Percentiles rank a stretch among this genome's conserved stretches.
Evolutionary conservation across 306 rosid species (phyloP).

Genomic region (Adenanthera pavonina): DNA sequence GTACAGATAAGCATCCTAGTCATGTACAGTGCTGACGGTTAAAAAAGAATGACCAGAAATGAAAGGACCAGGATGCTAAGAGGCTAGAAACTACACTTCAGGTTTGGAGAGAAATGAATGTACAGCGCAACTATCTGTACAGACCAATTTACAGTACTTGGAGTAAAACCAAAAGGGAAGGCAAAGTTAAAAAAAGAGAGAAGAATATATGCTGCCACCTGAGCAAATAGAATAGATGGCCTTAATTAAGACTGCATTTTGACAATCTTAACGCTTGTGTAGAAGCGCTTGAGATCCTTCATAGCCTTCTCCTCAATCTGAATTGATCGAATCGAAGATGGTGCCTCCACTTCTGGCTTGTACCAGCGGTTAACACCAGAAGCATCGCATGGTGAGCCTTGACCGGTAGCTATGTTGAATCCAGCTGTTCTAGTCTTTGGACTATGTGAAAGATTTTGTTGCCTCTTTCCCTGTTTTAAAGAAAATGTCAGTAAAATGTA

Average conservation of each 20-base stretch:
- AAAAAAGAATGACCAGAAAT: conserved; percentile 14
- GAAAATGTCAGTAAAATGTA: conserved; percentile 31
- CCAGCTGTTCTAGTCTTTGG: conserved; percentile 82
- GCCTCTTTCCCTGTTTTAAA: conserved; percentile 69
- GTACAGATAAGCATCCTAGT: conserved; percentile 32
- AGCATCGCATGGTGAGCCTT: conserved; percentile 85
- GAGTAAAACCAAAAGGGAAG: not conserved
- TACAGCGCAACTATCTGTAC: conserved; percentile 55
- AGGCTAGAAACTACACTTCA: conserved; percentile 33
- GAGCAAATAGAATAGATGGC: conserved; percentile 19
- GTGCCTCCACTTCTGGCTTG: conserved; percentile 78
- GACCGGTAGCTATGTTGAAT: conserved; percentile 65
- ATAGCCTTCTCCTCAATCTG: conserved; percentile 98
- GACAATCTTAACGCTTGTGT: conserved; percentile 81
- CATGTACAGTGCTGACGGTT: conserved; percentile 38
- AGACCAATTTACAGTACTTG: conserved; percentile 48
- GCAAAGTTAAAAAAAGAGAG: conserved; percentile 5
- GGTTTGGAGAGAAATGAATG: conserved; percentile 36
- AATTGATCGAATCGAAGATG: conserved; percentile 91
- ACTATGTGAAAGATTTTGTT: conserved; percentile 68
- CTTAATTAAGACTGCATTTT: conserved; percentile 57
- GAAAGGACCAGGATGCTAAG: conserved; percentile 31
- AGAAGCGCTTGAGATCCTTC: conserved; percentile 96
- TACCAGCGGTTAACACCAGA: conserved; percentile 82
- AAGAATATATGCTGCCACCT: conserved; percentile 40